These are phyloP conservation scores for Penstemon barbatus DNA, from an alignment of 257 asterid species.

Conservation along the genomic window DNA sequence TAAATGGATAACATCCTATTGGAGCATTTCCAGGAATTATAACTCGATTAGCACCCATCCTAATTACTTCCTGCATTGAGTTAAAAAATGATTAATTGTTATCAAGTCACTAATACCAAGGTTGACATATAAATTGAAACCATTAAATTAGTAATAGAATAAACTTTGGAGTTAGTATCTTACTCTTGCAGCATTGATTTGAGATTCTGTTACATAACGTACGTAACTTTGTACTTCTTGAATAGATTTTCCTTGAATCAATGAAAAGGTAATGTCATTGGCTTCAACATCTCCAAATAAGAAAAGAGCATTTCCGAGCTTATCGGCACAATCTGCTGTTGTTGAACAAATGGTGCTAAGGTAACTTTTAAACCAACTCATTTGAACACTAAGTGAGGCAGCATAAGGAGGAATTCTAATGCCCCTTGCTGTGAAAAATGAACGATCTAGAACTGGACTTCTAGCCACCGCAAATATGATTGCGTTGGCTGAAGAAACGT, in stretches of 20 bases:
- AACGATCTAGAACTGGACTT: conserved; percentile 20
- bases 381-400: conserved; percentile 16
- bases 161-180: too few species aligned
- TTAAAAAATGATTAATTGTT: too few species aligned
- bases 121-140: too few species aligned
- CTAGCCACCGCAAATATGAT: conserved; percentile 22
- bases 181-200: conserved; percentile 13
- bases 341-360: neutral
- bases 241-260: neutral
- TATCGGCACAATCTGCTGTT: neutral
- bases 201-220: conserved; percentile 16
- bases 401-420: conserved; percentile 4
- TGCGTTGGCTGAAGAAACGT: too few species aligned
- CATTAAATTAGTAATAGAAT: too few species aligned
- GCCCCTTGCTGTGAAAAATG: conserved; percentile 18
- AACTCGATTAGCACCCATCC: conserved; percentile 22
- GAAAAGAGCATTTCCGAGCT: conserved; percentile 18
- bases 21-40: neutral
- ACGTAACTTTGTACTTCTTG: conserved; percentile 19
- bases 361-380: conserved; percentile 26
- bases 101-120: too few species aligned
- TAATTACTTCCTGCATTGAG: neutral
- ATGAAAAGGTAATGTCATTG: too few species aligned
- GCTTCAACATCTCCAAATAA: neutral
- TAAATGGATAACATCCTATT: conserved; percentile 1